Evolutionary conservation across 768 basidiomycete genomes (phyloP).

Genomic region (Lentinula sp.): DNA sequence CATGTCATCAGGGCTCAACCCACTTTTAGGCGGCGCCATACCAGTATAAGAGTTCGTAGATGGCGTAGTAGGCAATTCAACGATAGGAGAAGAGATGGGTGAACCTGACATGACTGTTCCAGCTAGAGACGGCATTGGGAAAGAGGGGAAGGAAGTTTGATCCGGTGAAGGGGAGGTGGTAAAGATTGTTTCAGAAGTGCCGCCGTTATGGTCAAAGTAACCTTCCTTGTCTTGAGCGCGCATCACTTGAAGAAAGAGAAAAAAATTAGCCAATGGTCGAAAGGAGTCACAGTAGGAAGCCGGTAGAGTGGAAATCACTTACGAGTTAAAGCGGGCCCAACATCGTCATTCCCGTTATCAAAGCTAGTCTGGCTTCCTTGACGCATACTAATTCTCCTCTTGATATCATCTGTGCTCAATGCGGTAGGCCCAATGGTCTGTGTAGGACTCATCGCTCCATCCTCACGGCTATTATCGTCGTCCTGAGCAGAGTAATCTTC

Average conservation of each 20-base stretch:
- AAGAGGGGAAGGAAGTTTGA: slow-evolving; percentile 6
- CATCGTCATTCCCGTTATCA: slow-evolving; percentile 39
- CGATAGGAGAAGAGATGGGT: slow-evolving; percentile 13
- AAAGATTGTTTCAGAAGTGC: slow-evolving; percentile 15
- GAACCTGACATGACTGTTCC: slow-evolving; percentile 2
- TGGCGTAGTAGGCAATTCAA: slow-evolving; percentile 1
- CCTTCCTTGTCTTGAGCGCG: slow-evolving; percentile 40
- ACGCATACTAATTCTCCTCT: slow-evolving; percentile 8
- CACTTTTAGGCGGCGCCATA: slow-evolving; percentile 10
- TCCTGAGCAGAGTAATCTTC: not conserved
- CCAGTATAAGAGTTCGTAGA: not conserved
- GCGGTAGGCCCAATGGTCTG: slow-evolving; percentile 14
- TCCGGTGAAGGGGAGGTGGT: slow-evolving; percentile 41
- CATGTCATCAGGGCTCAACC: slow-evolving; percentile 54
- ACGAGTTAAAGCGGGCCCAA: slow-evolving; percentile 68
- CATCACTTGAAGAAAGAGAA: slow-evolving; percentile 50
- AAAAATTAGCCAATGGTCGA: slow-evolving; percentile 3
- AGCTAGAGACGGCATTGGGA: not conserved
- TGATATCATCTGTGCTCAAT: slow-evolving; percentile 15
- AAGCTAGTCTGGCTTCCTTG: not conserved
- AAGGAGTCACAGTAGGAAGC: not conserved
- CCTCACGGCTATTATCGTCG: not conserved
- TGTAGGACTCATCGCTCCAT: slow-evolving; percentile 12
- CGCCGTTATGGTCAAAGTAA: not conserved
- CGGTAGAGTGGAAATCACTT: slow-evolving; percentile 20